Evolutionary conservation across 495 filamentous ascomycete genomes (phyloP), one percentile per base, ranked within the genome.

Genomic region (Halenospora varia): DNA sequence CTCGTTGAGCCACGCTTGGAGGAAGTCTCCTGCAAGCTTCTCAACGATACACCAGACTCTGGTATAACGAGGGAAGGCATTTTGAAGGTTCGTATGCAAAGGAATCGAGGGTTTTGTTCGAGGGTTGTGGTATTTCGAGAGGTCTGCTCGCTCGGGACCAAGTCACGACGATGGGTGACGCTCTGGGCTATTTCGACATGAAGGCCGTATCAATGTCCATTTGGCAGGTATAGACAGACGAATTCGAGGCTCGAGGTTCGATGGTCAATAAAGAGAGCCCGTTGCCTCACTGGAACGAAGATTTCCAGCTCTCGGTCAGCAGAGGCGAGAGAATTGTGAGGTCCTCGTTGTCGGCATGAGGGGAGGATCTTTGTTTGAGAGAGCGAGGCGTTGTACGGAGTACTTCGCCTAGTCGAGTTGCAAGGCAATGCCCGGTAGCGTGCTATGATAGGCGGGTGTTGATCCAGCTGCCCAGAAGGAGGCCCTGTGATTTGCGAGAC

Each of bases 1-100:
- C 40, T 10, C 9, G 41, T 22, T 1, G 54, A 41, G 45, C 48
- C 58, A 10, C 25, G 40, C 50, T 55, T 59, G 41, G 64, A 53
- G 22, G 65, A 20, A 24, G 58, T 24, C 24, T 66, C 67, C 68
- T 57, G 49, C 50, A 62, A 63, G 68, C 62, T 44, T 72, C 70
- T 68, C 70, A 75, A 51, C 64, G 66, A 62, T 79, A 79, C 68
- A 72, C 73, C 69, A 76, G 68, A 62, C 78, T 73, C 70, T 51
- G 80, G 80, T 51, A 83, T 67, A 25, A 67, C 56, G 19, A 82
- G 66, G 26, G 64, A 62, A 55, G 69, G 62, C 76, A 79, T 80
- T 54, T 60, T 71, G 55, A 56, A 26, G 11, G 48, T 39, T 41
- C 18, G 22, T 23, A 19, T 25, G 25, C 25, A 25, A 24, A 39